A percentile compares a stretch with the other conserved stretches of the same genome.
Conservation (phyloP, 2,329 filamentous ascomycete species). For the Rutstroemia sp. region DNA sequence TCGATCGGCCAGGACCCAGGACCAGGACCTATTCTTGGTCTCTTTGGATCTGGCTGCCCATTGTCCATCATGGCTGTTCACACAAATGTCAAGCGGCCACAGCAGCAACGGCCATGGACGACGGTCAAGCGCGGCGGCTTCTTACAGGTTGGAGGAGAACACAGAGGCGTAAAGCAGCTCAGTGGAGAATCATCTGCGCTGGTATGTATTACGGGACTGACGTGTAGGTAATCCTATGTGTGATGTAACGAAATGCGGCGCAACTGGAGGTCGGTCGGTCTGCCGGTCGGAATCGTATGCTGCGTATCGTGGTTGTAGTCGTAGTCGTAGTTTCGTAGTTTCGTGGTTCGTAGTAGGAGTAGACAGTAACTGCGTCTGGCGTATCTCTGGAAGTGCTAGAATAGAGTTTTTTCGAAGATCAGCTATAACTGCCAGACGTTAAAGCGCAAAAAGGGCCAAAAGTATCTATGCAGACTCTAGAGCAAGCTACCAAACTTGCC, state of each 20-base stretch:
- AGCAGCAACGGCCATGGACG: conserved; percentile 33
- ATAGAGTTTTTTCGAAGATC: conserved; percentile 9
- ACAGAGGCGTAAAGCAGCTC: conserved; percentile 21
- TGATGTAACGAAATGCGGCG: conserved; percentile 18
- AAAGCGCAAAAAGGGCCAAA: background rate
- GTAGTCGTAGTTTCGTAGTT: background rate
- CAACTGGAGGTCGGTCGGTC: conserved; percentile 14
- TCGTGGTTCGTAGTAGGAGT: background rate
- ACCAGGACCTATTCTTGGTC: conserved; percentile 42
- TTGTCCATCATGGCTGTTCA: conserved; percentile 44
- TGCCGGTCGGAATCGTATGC: background rate
- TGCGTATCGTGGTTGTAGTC: background rate
- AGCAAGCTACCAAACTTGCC: no score
- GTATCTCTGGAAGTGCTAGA: conserved; percentile 2
- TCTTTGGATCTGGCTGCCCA: conserved; percentile 51
- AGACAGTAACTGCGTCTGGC: background rate
- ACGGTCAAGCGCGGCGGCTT: conserved; percentile 27
- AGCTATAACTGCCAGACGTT: background rate
- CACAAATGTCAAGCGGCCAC: conserved; percentile 34
- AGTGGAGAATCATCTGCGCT: conserved; percentile 25
- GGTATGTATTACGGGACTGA: conserved; percentile 24
- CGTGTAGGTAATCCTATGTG: conserved; percentile 22
- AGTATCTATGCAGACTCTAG: no score
- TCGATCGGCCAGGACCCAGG: conserved; percentile 9
- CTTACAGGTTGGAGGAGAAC: conserved; percentile 27